Percentiles rank a stretch among this genome's conserved stretches.
Evolutionary conservation across 306 rosid genomes (phyloP).

Genomic region (Lathyrus sativus): DNA sequence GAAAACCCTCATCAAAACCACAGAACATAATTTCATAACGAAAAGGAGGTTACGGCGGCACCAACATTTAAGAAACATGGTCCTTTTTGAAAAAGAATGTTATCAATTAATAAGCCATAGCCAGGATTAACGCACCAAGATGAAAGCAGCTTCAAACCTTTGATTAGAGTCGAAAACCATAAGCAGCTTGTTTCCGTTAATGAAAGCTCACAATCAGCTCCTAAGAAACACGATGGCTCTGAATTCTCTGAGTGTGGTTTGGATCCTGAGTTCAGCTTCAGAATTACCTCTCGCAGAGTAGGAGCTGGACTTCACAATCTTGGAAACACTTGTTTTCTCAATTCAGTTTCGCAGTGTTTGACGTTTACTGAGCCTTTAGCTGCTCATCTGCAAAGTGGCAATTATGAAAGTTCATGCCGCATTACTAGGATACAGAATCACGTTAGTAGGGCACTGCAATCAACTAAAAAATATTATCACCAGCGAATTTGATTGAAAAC

Average conservation of each 20-base stretch:
- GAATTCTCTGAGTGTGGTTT: constrained; percentile 67
- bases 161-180: too few relatives aligned
- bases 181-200: constrained; percentile 16
- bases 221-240: constrained; percentile 60
- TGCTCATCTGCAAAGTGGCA: constrained; percentile 94
- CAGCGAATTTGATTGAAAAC: too few relatives aligned
- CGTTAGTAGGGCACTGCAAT: constrained; percentile 84
- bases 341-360: constrained; percentile 89
- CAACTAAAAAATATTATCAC: constrained; percentile 76
- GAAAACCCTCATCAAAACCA: too few relatives aligned
- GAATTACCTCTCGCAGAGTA: constrained; percentile 73
- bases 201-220: too few relatives aligned
- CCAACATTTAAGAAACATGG: too few relatives aligned
- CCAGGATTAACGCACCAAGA: too few relatives aligned
- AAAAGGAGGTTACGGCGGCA: too few relatives aligned
- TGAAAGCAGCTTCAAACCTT: too few relatives aligned
- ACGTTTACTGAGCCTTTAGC: too few relatives aligned
- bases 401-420: constrained; percentile 86
- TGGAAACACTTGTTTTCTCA: constrained; percentile 94
- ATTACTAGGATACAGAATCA: constrained; percentile 90
- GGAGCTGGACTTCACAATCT: constrained; percentile 91
- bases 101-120: too few relatives aligned
- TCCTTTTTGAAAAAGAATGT: too few relatives aligned
- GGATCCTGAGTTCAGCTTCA: constrained; percentile 92
- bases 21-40: too few relatives aligned